phyloP scores from a whole-genome alignment of 2,329 filamentous ascomycete genomes.

The Colletotrichum sp. region DNA sequence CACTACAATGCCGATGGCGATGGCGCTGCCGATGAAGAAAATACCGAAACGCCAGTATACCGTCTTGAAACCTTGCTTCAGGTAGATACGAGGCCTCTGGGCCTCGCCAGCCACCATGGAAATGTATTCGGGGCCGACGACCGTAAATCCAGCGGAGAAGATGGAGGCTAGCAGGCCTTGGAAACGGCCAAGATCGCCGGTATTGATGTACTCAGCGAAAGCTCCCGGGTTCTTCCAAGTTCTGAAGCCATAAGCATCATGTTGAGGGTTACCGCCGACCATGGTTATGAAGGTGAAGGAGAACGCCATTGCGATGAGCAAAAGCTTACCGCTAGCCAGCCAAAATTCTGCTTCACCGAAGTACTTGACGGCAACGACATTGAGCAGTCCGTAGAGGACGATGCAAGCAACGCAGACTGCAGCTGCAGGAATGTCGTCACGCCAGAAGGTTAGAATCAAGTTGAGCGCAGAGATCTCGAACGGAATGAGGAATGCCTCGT shows the following conservation, averaged over 20 bases:
- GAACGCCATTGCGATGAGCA: slow-evolving; percentile 71
- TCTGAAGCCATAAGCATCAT: slow-evolving; percentile 73
- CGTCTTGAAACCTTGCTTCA: slow-evolving; percentile 74
- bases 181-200: slow-evolving; percentile 68
- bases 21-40: slow-evolving; percentile 74
- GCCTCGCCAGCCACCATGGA: slow-evolving; percentile 74
- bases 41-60: slow-evolving; percentile 75
- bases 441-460: slow-evolving; percentile 25
- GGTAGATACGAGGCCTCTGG: slow-evolving; percentile 64
- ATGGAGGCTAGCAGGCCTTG: slow-evolving; percentile 73
- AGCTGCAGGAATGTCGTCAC: slow-evolving; percentile 16
- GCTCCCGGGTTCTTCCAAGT: slow-evolving; percentile 68
- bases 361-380: slow-evolving; percentile 28
- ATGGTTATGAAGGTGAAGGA: slow-evolving; percentile 81
- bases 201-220: slow-evolving; percentile 64
- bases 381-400: slow-evolving; percentile 29
- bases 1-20: slow-evolving; percentile 70
- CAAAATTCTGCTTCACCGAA: slow-evolving; percentile 71
- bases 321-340: slow-evolving; percentile 65
- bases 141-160: slow-evolving; percentile 67
- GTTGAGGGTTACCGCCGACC: slow-evolving; percentile 76
- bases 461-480: slow-evolving; percentile 49
- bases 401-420: slow-evolving; percentile 14
- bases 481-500: slow-evolving; percentile 46
- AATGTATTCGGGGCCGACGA: slow-evolving; percentile 73